Evolutionary conservation across 2,329 filamentous ascomycete genomes (phyloP), one percentile per base, ranked within the genome.

Genomic region (Colletotrichum viniferum): DNA sequence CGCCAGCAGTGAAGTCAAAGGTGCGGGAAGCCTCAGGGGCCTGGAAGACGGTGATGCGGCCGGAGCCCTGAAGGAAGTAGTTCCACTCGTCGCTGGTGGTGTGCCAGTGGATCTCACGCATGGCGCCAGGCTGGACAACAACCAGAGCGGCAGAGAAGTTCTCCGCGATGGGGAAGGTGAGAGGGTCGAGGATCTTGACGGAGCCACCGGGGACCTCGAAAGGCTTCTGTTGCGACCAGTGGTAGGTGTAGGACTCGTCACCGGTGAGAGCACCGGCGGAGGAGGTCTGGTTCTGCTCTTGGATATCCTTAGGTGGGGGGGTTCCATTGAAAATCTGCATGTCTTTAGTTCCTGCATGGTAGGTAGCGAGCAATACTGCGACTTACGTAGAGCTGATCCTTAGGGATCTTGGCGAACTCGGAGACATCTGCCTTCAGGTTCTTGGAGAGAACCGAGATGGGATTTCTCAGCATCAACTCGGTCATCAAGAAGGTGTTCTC

Each of bases 51-150:
- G 90, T 92, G 48, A 91, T 85, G 12, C 91, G 87, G 0, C 87
- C 91, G 13, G 86, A 86, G 0, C 91, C 91, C 69, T 86, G 81
- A 9, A 92, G 82, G 83, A 92, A 91, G 82, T 89, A 92, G 66
- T 87, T 87, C 91, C 91, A 92, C 81, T 92, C 91, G 80, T 92
- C 90, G 10, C 86, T 88, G 1, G 85, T 87, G 2, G 89, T 88
- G 82, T 93, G 91, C 91, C 91, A 93, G 83, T 93, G 91, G 58
- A 93, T 83, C 79, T 93, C 91, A 26, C 91, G 88, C 89, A 93
- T 90, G 2, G 90, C 91, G n/a, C 91, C 91, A 0, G 91, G 90
- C 78, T 91, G 84, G 36, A 92, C 84, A 3, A 88, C 90, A 12
- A 92, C 88, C 3, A 92, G 84, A 0, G 90, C 90, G 0, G 88